Evolutionary conservation across 164 flowering plant genomes (phyloP).

Genomic region (Brasenia schreberi): DNA sequence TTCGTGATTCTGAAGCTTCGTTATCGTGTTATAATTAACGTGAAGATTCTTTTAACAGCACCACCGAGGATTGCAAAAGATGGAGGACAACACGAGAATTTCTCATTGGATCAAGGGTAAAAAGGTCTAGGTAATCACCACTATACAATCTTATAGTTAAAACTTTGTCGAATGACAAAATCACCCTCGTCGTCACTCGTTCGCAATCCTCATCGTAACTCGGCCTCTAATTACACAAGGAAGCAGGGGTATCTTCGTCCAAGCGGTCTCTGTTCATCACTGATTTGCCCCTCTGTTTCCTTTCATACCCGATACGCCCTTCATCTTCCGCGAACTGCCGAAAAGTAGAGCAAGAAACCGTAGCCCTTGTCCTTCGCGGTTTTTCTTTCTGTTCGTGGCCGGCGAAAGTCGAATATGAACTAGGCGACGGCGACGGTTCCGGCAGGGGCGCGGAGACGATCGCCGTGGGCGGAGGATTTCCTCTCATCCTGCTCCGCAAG

Average conservation of each 20-base stretch:
- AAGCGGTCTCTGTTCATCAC: background rate
- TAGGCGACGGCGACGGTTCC: conserved; percentile 1
- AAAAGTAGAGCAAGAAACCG: background rate
- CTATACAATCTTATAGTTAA: background rate
- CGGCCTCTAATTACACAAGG: background rate
- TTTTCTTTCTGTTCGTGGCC: background rate
- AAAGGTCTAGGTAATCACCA: background rate
- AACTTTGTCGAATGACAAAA: background rate
- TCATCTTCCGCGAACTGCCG: background rate
- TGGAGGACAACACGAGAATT: background rate
- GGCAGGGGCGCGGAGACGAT: background rate
- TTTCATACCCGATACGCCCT: background rate
- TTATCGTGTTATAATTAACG: no score
- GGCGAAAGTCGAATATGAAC: background rate
- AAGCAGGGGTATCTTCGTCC: background rate
- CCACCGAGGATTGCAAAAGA: no score
- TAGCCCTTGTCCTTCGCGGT: background rate
- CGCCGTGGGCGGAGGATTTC: conserved; percentile 8
- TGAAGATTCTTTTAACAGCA: no score
- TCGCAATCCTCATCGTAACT: background rate
- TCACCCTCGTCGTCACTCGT: background rate
- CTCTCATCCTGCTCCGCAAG: conserved; percentile 2
- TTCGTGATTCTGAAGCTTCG: no score
- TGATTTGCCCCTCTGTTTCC: background rate
- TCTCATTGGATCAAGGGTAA: background rate